Conservation (phyloP, 495 filamentous ascomycete genomes). For the Cenococcum geophilum region DNA sequence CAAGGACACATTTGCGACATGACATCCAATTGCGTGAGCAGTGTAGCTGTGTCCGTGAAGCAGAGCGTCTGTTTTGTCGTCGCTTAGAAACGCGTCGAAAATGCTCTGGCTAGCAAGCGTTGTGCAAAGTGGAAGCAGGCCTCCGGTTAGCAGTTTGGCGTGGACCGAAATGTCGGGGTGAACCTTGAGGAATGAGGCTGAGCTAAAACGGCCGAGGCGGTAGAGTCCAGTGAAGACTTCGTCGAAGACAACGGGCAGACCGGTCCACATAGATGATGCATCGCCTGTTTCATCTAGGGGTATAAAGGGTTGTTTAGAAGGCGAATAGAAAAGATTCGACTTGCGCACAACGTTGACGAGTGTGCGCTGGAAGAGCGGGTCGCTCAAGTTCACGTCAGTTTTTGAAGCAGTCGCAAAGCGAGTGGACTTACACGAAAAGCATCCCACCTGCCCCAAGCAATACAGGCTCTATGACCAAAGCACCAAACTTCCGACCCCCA, state of each 20-base stretch:
- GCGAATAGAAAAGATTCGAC: conserved; percentile 46
- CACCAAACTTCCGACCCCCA: conserved; percentile 62
- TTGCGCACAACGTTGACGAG: conserved; percentile 58
- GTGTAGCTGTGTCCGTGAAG: conserved; percentile 80
- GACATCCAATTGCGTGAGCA: conserved; percentile 68
- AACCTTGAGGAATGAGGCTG: conserved; percentile 58
- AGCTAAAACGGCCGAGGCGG: conserved; percentile 61
- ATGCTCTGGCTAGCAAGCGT: conserved; percentile 66
- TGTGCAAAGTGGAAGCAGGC: conserved; percentile 64
- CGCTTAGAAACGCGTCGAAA: conserved; percentile 60
- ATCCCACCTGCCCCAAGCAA: conserved; percentile 74
- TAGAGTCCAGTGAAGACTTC: conserved; percentile 80
- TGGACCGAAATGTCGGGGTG: conserved; percentile 67
- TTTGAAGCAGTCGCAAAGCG: conserved; percentile 4
- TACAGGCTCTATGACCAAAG: conserved; percentile 68
- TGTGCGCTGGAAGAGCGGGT: conserved; percentile 68
- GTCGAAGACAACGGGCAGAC: conserved; percentile 69
- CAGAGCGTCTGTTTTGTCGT: conserved; percentile 63
- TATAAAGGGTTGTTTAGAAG: conserved; percentile 14
- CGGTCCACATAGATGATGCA: conserved; percentile 49
- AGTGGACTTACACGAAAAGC: conserved; percentile 56
- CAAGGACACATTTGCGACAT: conserved; percentile 58
- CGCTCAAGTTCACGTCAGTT: conserved; percentile 40
- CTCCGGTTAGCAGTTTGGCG: conserved; percentile 73
- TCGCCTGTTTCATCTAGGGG: conserved; percentile 5